phyloP scores from a whole-genome alignment of 2,329 filamentous ascomycete species.

The Diaporthe citri region DNA sequence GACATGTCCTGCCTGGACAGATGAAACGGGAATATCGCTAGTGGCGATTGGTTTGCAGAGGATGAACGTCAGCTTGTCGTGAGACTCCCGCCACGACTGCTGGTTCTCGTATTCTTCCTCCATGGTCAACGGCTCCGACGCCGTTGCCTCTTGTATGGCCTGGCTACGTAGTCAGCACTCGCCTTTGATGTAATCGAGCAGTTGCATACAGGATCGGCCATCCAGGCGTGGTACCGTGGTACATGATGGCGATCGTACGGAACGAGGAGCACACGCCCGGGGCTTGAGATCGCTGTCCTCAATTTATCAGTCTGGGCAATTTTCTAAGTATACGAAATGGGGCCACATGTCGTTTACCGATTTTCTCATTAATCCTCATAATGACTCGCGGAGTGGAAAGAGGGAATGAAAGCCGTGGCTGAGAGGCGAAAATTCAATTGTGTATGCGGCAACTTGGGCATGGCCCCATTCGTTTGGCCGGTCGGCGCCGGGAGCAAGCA shows the following conservation, averaged over 20 bases:
- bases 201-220: conserved; percentile 78
- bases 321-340: neutral
- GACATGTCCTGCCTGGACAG: conserved; percentile 54
- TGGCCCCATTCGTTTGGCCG: conserved; percentile 12
- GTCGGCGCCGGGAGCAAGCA: neutral
- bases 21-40: conserved; percentile 13
- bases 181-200: neutral
- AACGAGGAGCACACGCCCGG: conserved; percentile 76
- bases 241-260: conserved; percentile 89
- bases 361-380: conserved; percentile 61
- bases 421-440: conserved; percentile 13
- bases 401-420: neutral
- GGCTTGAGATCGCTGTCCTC: conserved; percentile 73
- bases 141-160: conserved; percentile 85
- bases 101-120: conserved; percentile 93
- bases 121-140: conserved; percentile 85
- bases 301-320: neutral
- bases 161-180: conserved; percentile 48
- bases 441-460: neutral
- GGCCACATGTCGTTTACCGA: conserved; percentile 49
- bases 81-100: conserved; percentile 82
- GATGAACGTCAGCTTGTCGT: conserved; percentile 95
- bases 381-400: neutral
- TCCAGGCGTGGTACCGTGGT: conserved; percentile 87
- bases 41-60: conserved; percentile 68